Evolutionary conservation across 768 basidiomycete species (phyloP), one percentile per base, ranked within the genome.

Genomic region (Mycena filopes): DNA sequence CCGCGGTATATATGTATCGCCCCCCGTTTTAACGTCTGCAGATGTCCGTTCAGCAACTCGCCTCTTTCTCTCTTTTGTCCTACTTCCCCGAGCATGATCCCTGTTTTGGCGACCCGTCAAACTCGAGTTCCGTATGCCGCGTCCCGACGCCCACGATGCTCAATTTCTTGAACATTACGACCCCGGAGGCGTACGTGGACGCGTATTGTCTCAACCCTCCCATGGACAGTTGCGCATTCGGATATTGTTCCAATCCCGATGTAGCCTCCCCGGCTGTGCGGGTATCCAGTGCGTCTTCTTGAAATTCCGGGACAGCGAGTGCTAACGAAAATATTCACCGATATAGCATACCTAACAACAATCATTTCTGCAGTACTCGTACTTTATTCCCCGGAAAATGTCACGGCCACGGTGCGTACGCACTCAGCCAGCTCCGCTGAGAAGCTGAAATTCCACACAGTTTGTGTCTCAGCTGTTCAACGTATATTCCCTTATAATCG

Each of bases 241-340:
- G n/a, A n/a, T n/a, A n/a, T n/a, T n/a, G n/a, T n/a, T n/a, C 62
- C 1, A 66, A 66, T 59, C 62, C 61, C 5, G 67, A 68, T n/a
- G 67, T 68, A 29, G 67, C 61, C 12, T 56, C 53, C 26, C 67
- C 67, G 4, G 62, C 67, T 43, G 57, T 68, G n/a, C 66, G 66
- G 18, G 13, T 23, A 18, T 68, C 67, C 11, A 51, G 67, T 68
- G 57, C 23, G 67, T 64, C 21, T 49, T 47, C 18, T 60, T 53
- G n/a, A n/a, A 21, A 18, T 43, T 25, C 13, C 36, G n/a, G n/a
- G n/a, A n/a, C n/a, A n/a, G n/a, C n/a, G n/a, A n/a, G n/a, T n/a
- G n/a, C n/a, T n/a, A n/a, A n/a, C n/a, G n/a, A 31, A 31, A 18
- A 13, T 5, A n/a, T n/a, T n/a, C 11, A 55, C 21, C 3, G 7